Percentiles rank a stretch among this genome's conserved stretches.
Evolutionary conservation across 345 rosid genomes (phyloP).

Genomic region (Aquilaria malaccensis): DNA sequence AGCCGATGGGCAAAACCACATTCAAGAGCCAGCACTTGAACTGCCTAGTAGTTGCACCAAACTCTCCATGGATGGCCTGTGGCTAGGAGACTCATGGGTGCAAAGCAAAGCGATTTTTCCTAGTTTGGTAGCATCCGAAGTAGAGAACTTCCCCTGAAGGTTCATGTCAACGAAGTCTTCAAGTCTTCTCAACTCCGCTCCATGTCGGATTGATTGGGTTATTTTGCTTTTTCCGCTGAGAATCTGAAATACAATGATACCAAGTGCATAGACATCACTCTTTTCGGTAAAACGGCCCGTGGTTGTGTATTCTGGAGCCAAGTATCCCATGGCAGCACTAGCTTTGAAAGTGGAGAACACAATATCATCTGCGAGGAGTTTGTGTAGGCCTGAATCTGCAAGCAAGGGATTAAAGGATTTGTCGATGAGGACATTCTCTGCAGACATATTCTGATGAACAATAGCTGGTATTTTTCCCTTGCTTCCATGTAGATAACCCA

Average conservation of each 20-base stretch:
- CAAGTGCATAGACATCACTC: conserved; percentile 85
- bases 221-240: conserved; percentile 63
- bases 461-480: conserved; percentile 55
- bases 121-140: conserved; percentile 52
- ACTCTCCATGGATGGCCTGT: conserved; percentile 64
- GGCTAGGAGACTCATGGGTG: conserved; percentile 60
- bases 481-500: conserved; percentile 60
- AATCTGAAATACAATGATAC: conserved; percentile 67
- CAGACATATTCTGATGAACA: conserved; percentile 80
- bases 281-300: conserved; percentile 91
- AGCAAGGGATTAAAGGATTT: conserved; percentile 61
- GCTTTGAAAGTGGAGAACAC: conserved; percentile 88
- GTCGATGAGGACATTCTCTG: conserved; percentile 75
- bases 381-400: conserved; percentile 79
- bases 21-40: conserved; percentile 11
- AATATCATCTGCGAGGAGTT: conserved; percentile 80
- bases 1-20: neutral
- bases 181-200: conserved; percentile 43
- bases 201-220: conserved; percentile 36
- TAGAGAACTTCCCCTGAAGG: conserved; percentile 50
- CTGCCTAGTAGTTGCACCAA: conserved; percentile 56
- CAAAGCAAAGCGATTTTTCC: conserved; percentile 59
- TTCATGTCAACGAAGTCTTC: conserved; percentile 61
- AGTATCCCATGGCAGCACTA: conserved; percentile 97
- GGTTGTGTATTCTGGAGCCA: conserved; percentile 87